Conservation (phyloP, 2,329 filamentous ascomycete genomes). For the Diaporthe amygdali region DNA sequence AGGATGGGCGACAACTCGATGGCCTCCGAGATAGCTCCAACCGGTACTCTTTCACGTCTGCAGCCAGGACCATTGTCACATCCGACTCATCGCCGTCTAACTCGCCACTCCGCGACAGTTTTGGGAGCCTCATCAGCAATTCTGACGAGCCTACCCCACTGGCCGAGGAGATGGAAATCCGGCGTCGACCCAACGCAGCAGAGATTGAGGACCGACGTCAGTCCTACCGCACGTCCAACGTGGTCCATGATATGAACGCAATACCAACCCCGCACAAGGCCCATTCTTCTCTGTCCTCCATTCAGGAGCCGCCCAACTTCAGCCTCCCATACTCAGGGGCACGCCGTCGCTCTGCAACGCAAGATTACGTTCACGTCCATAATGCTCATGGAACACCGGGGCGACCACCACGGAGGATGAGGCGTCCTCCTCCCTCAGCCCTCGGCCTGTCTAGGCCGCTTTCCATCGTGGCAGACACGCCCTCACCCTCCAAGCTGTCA, state of each 20-base stretch:
- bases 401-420: conserved; percentile 27
- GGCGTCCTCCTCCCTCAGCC: conserved; percentile 50
- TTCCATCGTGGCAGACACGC: conserved; percentile 60
- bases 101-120: conserved; percentile 61
- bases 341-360: conserved; percentile 26
- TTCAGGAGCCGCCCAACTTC: conserved; percentile 53
- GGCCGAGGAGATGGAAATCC: conserved; percentile 38
- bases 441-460: conserved; percentile 55
- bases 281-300: conserved; percentile 20
- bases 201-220: conserved; percentile 57
- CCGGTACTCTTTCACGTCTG: conserved; percentile 64
- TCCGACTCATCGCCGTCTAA: conserved; percentile 64
- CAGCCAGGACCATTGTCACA: conserved; percentile 64
- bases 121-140: conserved; percentile 40
- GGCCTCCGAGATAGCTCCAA: conserved; percentile 60
- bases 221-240: conserved; percentile 54
- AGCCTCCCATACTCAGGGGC: conserved; percentile 53
- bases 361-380: conserved; percentile 1
- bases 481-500: conserved; percentile 44
- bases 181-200: conserved; percentile 56
- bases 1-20: conserved; percentile 64
- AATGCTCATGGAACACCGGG: neutral
- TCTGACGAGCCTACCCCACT: conserved; percentile 35
- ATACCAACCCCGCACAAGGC: conserved; percentile 18
- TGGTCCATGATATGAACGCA: conserved; percentile 46